Evolutionary conservation across 2,329 filamentous ascomycete genomes (phyloP).

Genomic region (Ophiostoma novo-ulmi): DNA sequence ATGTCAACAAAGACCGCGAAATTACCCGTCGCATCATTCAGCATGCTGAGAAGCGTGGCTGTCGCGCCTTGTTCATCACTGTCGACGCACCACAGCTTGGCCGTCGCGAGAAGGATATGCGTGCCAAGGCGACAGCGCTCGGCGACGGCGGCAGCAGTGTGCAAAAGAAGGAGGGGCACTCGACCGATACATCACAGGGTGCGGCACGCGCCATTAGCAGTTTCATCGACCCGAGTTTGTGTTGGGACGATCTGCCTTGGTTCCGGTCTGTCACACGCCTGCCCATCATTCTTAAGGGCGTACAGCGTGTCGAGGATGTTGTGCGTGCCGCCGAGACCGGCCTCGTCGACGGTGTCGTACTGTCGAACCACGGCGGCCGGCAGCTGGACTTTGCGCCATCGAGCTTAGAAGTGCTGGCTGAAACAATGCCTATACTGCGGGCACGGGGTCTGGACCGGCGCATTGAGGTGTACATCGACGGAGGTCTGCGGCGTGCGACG

Average conservation of each 20-base stretch:
- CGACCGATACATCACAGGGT: slow-evolving; percentile 82
- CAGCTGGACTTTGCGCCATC: slow-evolving; percentile 91
- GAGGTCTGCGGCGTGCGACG: slow-evolving; percentile 81
- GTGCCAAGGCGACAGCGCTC: slow-evolving; percentile 66
- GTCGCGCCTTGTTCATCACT: slow-evolving; percentile 95
- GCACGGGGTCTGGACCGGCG: slow-evolving; percentile 66
- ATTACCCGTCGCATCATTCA: slow-evolving; percentile 87
- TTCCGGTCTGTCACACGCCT: slow-evolving; percentile 85
- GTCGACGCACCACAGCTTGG: slow-evolving; percentile 96
- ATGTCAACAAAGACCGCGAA: slow-evolving; percentile 90
- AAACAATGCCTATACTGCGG: slow-evolving; percentile 83
- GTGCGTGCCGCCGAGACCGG: slow-evolving; percentile 76
- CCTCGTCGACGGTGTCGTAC: slow-evolving; percentile 74
- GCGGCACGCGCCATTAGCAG: slow-evolving; percentile 90
- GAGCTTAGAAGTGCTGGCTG: slow-evolving; percentile 82
- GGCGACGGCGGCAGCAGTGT: slow-evolving; percentile 73
- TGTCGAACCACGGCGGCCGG: slow-evolving; percentile 92
- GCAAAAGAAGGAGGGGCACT: slow-evolving; percentile 68
- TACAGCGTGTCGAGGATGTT: slow-evolving; percentile 94
- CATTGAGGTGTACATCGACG: slow-evolving; percentile 87
- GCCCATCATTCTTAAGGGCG: slow-evolving; percentile 94
- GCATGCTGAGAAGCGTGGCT: slow-evolving; percentile 86
- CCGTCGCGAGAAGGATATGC: slow-evolving; percentile 96
- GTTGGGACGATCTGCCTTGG: slow-evolving; percentile 93
- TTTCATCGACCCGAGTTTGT: slow-evolving; percentile 92